These are phyloP conservation scores for Ustilago sp. DNA, from an alignment of 1,284 basidiomycete genomes.

Conservation along the genomic window DNA sequence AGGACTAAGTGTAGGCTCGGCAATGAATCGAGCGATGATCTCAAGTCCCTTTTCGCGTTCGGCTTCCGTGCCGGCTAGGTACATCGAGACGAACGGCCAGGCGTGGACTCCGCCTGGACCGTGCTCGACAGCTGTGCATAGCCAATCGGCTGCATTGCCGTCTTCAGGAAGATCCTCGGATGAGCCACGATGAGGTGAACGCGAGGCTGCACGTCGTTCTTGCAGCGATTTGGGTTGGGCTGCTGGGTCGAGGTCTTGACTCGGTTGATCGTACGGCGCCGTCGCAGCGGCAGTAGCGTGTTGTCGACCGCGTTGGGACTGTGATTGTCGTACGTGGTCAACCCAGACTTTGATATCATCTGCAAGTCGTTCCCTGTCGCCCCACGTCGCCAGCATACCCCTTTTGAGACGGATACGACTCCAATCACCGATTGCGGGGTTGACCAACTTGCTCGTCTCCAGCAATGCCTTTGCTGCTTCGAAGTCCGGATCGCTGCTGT, in stretches of 20 bases:
- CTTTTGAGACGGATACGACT: constrained; percentile 46
- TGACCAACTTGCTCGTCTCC: constrained; percentile 57
- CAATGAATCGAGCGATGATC: constrained; percentile 60
- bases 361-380: constrained; percentile 62
- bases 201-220: constrained; percentile 37
- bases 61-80: constrained; percentile 56
- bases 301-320: constrained; percentile 3
- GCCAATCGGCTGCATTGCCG: constrained; percentile 26
- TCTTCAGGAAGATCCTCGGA: constrained; percentile 6
- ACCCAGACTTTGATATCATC: constrained; percentile 65
- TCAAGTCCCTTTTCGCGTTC: constrained; percentile 66
- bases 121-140: constrained; percentile 60
- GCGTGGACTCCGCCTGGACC: constrained; percentile 66
- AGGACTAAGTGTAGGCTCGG: constrained; percentile 24
- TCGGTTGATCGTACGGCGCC: constrained; percentile 24
- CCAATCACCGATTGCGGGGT: constrained; percentile 65
- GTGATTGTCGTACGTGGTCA: constrained; percentile 35
- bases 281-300: neutral
- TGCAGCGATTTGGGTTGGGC: constrained; percentile 23
- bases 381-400: constrained; percentile 64
- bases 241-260: constrained; percentile 35
- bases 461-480: constrained; percentile 33
- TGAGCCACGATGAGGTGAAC: constrained; percentile 24
- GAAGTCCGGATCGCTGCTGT: constrained; percentile 28
- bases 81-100: constrained; percentile 68